These are phyloP conservation scores for Euclidium syriacum DNA, from an alignment of 345 rosid genomes.

Conservation along the genomic window DNA sequence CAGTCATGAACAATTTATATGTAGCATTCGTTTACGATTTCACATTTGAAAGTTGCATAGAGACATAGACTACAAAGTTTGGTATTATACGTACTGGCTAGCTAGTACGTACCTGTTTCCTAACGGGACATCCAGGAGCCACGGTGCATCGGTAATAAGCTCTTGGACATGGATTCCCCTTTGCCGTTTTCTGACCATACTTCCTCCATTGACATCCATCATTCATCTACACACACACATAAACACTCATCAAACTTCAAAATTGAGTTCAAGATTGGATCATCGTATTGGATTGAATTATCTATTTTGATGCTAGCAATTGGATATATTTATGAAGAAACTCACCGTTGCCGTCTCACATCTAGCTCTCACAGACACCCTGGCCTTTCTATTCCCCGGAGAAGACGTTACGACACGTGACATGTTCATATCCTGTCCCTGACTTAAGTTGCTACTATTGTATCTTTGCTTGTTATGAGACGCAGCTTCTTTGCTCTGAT, in stretches of 20 bases:
- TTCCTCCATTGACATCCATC: conserved; percentile 99
- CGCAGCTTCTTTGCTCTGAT: conserved; percentile 13
- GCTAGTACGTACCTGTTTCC: conserved; percentile 99
- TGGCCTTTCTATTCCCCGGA: conserved; percentile 49
- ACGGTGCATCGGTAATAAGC: conserved; percentile 92
- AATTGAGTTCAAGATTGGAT: no score
- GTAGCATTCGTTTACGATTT: no score
- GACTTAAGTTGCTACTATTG: conserved; percentile 4
- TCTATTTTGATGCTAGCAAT: no score
- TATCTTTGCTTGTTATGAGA: conserved; percentile 13
- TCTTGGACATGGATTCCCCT: conserved; percentile 93
- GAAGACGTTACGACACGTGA: conserved; percentile 20
- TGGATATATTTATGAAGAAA: neutral
- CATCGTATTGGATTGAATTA: no score
- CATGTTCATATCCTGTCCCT: neutral
- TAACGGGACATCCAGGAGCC: conserved; percentile 61
- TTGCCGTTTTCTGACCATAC: conserved; percentile 88
- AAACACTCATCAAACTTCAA: no score
- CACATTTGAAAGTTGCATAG: no score
- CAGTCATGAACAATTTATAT: no score
- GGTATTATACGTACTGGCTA: no score
- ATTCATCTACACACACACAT: conserved; percentile 42
- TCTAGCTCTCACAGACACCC: conserved; percentile 83
- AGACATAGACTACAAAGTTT: no score
- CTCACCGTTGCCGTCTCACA: conserved; percentile 75